These are phyloP conservation scores for Mimosa bimucronata DNA, from an alignment of 306 rosid genomes.

Conservation along the genomic window DNA sequence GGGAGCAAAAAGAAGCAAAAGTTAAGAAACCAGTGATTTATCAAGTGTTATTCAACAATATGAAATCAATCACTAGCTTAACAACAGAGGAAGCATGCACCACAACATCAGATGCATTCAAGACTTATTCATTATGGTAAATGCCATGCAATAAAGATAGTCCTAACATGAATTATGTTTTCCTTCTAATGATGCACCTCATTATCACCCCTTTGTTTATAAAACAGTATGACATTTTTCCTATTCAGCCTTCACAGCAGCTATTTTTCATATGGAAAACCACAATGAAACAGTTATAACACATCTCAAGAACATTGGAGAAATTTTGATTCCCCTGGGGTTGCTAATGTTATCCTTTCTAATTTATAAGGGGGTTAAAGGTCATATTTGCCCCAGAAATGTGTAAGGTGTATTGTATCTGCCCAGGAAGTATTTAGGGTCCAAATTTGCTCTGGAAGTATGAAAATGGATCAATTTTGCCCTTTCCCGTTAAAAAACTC, in stretches of 20 bases:
- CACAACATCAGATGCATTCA: conserved; percentile 26
- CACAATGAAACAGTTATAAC: not conserved
- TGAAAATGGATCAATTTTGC: no score
- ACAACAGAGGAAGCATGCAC: conserved; percentile 25
- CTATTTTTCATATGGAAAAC: conserved; percentile 26
- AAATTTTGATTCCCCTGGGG: conserved; percentile 28
- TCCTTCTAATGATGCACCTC: conserved; percentile 17
- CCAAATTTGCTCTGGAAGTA: no score
- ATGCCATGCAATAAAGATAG: conserved; percentile 2
- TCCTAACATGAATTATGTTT: conserved; percentile 15
- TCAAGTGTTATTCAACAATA: conserved; percentile 17
- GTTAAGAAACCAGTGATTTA: conserved; percentile 25
- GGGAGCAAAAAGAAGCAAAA: conserved; percentile 7
- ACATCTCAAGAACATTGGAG: conserved; percentile 23
- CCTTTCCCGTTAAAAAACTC: no score
- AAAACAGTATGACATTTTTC: conserved; percentile 3
- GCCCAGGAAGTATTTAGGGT: no score
- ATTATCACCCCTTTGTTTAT: conserved; percentile 7
- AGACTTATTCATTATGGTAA: conserved; percentile 19
- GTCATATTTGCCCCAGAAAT: no score
- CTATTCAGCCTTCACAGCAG: conserved; percentile 7
- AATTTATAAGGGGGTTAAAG: conserved; percentile 39
- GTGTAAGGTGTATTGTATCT: no score
- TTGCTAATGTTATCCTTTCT: conserved; percentile 26
- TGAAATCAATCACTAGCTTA: conserved; percentile 25